These are phyloP conservation scores for Clitocybe nebularis DNA, from an alignment of 1,284 basidiomycete genomes.

Conservation along the genomic window DNA sequence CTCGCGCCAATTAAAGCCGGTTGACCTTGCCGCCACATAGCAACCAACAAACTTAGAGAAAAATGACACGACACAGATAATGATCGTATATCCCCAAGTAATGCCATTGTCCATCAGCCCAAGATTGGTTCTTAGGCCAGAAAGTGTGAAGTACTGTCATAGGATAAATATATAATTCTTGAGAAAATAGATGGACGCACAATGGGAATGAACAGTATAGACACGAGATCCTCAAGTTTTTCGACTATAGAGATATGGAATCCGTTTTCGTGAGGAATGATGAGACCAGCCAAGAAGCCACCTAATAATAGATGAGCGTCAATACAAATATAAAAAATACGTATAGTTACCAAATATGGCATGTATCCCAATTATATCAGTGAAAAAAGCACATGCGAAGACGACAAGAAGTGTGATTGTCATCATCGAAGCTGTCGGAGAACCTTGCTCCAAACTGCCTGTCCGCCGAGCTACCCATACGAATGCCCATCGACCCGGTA, in stretches of 20 bases:
- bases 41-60: slow-evolving; percentile 75
- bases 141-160: slow-evolving; percentile 74
- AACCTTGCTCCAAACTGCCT: slow-evolving; percentile 69
- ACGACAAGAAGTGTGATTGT: slow-evolving; percentile 74
- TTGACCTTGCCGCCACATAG: slow-evolving; percentile 55
- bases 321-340: slow-evolving; percentile 27
- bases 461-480: slow-evolving; percentile 65
- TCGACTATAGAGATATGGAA: slow-evolving; percentile 76
- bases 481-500: slow-evolving; percentile 64
- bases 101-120: slow-evolving; percentile 69
- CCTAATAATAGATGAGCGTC: slow-evolving; percentile 35
- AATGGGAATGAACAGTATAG: slow-evolving; percentile 77
- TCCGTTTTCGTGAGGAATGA: slow-evolving; percentile 86
- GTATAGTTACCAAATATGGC: slow-evolving; percentile 52
- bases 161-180: slow-evolving; percentile 2
- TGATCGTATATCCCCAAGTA: slow-evolving; percentile 85
- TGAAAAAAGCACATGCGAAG: slow-evolving; percentile 80
- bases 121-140: slow-evolving; percentile 82
- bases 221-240: slow-evolving; percentile 76
- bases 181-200: slow-evolving; percentile 37
- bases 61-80: slow-evolving; percentile 82
- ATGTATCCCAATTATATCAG: slow-evolving; percentile 82
- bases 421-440: slow-evolving; percentile 79
- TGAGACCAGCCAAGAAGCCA: slow-evolving; percentile 84
- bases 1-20: slow-evolving; percentile 77